Percentiles rank a stretch among this genome's conserved stretches.
phyloP scores from a whole-genome alignment of 208 protist genomes.

The Acanthamoeba healyi region DNA sequence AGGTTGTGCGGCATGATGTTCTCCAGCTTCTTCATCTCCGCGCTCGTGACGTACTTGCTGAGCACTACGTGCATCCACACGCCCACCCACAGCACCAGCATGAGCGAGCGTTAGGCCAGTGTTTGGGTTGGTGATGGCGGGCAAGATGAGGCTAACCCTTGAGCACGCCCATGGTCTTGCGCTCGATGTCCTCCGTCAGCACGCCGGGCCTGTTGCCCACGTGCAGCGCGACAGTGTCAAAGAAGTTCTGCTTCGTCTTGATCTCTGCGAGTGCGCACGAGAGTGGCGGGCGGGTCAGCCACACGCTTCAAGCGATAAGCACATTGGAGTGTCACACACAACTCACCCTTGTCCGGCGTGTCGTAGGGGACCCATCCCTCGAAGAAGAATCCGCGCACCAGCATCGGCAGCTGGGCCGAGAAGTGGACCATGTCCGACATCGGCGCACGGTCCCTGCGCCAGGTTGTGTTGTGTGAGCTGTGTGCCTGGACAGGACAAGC shows the following conservation, averaged over 20 bases:
- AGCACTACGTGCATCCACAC: neutral
- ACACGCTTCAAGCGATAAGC: neutral
- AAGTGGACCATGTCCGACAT: constrained; percentile 13
- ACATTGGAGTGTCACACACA: neutral
- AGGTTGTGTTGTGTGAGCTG: too few relatives aligned
- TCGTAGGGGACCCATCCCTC: constrained; percentile 42
- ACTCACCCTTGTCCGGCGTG: constrained; percentile 22
- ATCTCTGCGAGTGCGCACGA: neutral
- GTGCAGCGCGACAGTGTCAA: neutral
- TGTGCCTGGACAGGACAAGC: too few relatives aligned
- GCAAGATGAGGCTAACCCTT: neutral
- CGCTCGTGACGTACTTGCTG: neutral
- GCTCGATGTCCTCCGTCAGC: constrained; percentile 2
- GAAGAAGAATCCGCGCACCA: constrained; percentile 58
- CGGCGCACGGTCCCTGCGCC: constrained; percentile 45
- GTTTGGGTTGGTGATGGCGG: neutral
- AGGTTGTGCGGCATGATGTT: constrained; percentile 57
- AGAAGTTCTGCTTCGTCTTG: constrained; percentile 7
- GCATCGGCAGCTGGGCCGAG: constrained; percentile 50
- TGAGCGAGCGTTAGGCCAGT: neutral
- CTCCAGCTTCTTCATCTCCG: constrained; percentile 45
- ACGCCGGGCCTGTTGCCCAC: constrained; percentile 4
- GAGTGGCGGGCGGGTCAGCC: neutral
- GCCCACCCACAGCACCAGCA: neutral
- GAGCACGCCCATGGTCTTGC: constrained; percentile 19